A percentile compares a stretch with the other conserved stretches of the same genome.
Conservation (phyloP, 768 basidiomycete genomes). For the Rhodosporidiobolus sp. region DNA sequence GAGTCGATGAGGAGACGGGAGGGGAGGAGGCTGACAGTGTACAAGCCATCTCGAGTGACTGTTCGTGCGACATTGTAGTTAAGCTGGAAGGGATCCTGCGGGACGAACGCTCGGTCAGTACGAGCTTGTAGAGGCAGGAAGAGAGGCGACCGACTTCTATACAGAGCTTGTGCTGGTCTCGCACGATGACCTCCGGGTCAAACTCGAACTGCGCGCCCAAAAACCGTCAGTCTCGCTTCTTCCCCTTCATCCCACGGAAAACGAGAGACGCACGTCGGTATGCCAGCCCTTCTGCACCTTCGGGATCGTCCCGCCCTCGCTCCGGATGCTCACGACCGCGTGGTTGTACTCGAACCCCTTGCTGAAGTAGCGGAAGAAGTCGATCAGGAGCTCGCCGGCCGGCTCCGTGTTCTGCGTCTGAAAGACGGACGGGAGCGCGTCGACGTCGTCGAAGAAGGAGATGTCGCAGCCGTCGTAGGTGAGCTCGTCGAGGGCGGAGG, state of each 20-base stretch:
- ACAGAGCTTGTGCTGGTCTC: constrained; percentile 91
- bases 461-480: constrained; percentile 59
- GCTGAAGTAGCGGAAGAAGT: constrained; percentile 95
- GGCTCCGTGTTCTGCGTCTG: constrained; percentile 86
- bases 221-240: constrained; percentile 24
- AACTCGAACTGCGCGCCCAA: constrained; percentile 26
- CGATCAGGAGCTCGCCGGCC: constrained; percentile 93
- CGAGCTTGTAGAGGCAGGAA: too few relatives aligned
- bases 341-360: constrained; percentile 89
- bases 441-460: constrained; percentile 97
- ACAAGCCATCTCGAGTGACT: constrained; percentile 92
- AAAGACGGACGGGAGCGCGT: constrained; percentile 85
- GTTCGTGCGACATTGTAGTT: constrained; percentile 95
- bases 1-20: background rate
- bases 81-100: constrained; percentile 86
- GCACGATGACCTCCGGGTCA: constrained; percentile 42
- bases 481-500: constrained; percentile 64
- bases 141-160: constrained; percentile 66
- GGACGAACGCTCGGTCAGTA: background rate
- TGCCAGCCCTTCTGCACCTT: constrained; percentile 95
- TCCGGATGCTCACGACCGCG: constrained; percentile 82
- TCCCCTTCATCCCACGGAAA: background rate
- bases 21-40: constrained; percentile 62
- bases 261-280: constrained; percentile 64
- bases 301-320: constrained; percentile 68